A percentile compares a stretch with the other conserved stretches of the same genome.
These are phyloP conservation scores for Barnettozyma californica DNA, from an alignment of 805 yeast genomes.

Conservation along the genomic window DNA sequence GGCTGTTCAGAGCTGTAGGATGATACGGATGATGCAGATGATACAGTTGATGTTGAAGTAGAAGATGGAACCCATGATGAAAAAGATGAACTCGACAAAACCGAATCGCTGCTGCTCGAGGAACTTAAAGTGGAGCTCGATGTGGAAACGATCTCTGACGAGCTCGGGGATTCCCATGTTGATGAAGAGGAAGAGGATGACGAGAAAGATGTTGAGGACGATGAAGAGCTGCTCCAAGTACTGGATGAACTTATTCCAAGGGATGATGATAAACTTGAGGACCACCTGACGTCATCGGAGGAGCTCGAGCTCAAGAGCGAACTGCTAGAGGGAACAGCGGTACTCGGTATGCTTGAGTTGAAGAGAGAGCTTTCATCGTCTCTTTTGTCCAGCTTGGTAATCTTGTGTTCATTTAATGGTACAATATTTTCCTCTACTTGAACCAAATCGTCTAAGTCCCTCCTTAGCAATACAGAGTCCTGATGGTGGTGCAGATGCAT, in stretches of 20 bases:
- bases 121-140: slow-evolving; percentile 2
- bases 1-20: background rate
- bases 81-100: background rate
- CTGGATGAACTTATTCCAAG: background rate
- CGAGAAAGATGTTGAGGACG: background rate
- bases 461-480: background rate
- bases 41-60: background rate
- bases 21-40: background rate
- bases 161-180: background rate
- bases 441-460: background rate
- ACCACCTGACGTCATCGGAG: background rate
- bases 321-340: background rate
- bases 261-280: background rate
- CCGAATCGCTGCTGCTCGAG: slow-evolving; percentile 2
- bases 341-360: background rate
- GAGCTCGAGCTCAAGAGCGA: background rate
- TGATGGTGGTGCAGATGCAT: background rate
- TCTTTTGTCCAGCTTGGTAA: background rate
- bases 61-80: slow-evolving; percentile 2
- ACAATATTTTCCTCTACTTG: background rate
- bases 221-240: background rate
- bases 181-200: slow-evolving; percentile 9
- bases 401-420: background rate
- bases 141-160: background rate
- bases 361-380: background rate